phyloP scores from a whole-genome alignment of 192 early-diverging fungal genomes.

The Chytriomyces confervae region DNA sequence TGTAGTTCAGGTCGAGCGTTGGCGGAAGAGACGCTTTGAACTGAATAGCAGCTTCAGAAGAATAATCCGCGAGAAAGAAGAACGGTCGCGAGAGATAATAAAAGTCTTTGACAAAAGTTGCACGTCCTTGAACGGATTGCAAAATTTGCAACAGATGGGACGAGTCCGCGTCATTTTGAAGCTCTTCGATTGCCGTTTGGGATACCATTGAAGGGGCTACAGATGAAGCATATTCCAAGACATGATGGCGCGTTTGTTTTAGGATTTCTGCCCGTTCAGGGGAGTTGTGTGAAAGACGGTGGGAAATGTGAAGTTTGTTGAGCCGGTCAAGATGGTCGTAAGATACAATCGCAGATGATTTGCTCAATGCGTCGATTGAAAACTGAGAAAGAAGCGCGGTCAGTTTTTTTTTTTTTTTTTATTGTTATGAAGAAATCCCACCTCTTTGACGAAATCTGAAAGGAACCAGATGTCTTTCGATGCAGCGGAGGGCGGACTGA shows the following conservation, averaged over 20 bases:
- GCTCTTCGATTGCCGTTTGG: neutral
- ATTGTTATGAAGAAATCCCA: slow-evolving; percentile 23
- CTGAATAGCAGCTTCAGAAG: neutral
- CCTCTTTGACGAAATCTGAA: slow-evolving; percentile 60
- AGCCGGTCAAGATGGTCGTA: slow-evolving; percentile 75
- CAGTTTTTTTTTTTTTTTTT: neutral
- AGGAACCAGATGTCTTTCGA: slow-evolving; percentile 71
- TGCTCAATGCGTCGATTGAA: slow-evolving; percentile 62
- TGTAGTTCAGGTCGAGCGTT: neutral
- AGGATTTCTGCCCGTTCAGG: neutral
- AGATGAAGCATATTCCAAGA: neutral
- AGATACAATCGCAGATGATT: slow-evolving; percentile 67
- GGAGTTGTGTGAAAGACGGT: slow-evolving; percentile 23
- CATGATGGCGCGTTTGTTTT: neutral
- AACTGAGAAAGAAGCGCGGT: slow-evolving; percentile 55
- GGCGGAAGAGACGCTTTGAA: neutral
- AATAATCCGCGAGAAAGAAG: neutral
- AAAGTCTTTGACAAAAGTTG: neutral
- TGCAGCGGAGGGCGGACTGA: slow-evolving; percentile 58
- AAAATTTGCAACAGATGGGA: neutral
- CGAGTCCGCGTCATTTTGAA: neutral
- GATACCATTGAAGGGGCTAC: neutral
- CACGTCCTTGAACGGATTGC: neutral
- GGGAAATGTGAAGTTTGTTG: slow-evolving; percentile 71
- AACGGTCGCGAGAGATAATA: neutral